Base-by-base conservation (phyloP, 83 land plant species). In the Isoetes engelmannii region DNA sequence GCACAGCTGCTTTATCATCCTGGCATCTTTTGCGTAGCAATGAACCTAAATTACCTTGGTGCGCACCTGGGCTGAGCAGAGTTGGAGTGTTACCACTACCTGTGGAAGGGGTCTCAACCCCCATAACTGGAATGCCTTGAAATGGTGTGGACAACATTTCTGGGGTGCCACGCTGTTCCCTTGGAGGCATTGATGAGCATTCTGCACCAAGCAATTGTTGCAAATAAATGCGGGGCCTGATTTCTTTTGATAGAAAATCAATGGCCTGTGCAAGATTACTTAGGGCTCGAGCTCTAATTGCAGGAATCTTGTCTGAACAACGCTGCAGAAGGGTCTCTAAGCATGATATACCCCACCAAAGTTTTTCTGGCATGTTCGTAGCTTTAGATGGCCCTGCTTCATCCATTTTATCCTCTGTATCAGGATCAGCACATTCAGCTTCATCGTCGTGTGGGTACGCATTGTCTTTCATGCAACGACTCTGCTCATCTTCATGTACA, bases 1-100 rank as follows among this genome's bases (percentile, higher is more conserved):
- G 77, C 17, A 92, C 97, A 4, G 80, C 86, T 12, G 86, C 97
- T 68, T 89, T 88, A 51, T 84, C 90, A 80, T 92, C 97, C 72
- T 76, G 57, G 67, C 97, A 92, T 60, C 90, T 79, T 47, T 67
- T 81, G 72, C 71, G 77, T 69, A 92, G 49, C 72, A 89, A 64
- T 45, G 75, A 80, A 73, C 78, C 81, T 21, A 86, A 55, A 57
- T 75, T 74, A 44, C 81, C 63, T 21, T 65, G 61, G 57, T 63
- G 59, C 19, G 74, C 80, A 15, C 79, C 81, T 17, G 80, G 80
- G 63, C 69, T 74, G 61, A 78, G 59, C 2, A 73, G 72, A 5
- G 80, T 67, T 9, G 80, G 54, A 46, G 46, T 46, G 41, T 66
- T 44, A 42, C 64, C 63, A 13, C 66, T 50, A 7, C 67, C 72